Evolutionary conservation across 2,329 filamentous ascomycete genomes (phyloP), one percentile per base, ranked within the genome.

Genomic region (Furcasterigmium furcatum): DNA sequence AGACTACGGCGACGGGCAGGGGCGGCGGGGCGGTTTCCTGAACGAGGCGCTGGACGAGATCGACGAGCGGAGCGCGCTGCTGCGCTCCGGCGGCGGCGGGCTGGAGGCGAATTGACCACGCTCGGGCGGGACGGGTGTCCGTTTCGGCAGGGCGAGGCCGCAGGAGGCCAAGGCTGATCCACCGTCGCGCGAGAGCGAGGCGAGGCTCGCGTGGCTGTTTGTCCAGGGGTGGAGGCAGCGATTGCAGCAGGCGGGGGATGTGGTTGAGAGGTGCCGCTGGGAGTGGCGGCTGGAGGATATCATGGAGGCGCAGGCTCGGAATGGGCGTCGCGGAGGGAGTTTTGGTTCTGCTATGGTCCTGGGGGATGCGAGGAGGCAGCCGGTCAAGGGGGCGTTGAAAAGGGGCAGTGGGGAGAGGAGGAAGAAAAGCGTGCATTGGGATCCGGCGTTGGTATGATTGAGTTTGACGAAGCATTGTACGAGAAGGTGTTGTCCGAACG

Each of bases 171-270:
- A 27, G 29, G n/a, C 42, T 13, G 43, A 46, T 30, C 46, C 18
- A 19, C n/a, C 29, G 12, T 39, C 30, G 14, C 34, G 18, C 18
- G n/a, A 25, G 10, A 19, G 41, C 43, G 44, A 34, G n/a, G 42
- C 38, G 39, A 58, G 66, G 9, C 54, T 67, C 18, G 61, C 67
- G 3, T 70, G 66, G 65, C 46, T 66, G 30, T 67, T 58, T 45
- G 60, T 61, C 3, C 58, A 68, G 45, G 67, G 67, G 3, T 70
- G 67, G 67, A 57, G 64, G 18, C 58, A 58, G 30, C 54, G 58
- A 42, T 46, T 70, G 21, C 52, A 55, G 5, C 57, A 52, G 35
- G 58, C 59, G 4, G 58, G 60, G 3, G 61, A 67, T 38, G 40
- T 60, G 9, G 54, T 70, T 2, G 65, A 69, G 54, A 52, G 50